Evolutionary conservation across 2,329 filamentous ascomycete genomes (phyloP), one percentile per base, ranked within the genome.

Genomic region (Magnaporthiopsis incrustans): DNA sequence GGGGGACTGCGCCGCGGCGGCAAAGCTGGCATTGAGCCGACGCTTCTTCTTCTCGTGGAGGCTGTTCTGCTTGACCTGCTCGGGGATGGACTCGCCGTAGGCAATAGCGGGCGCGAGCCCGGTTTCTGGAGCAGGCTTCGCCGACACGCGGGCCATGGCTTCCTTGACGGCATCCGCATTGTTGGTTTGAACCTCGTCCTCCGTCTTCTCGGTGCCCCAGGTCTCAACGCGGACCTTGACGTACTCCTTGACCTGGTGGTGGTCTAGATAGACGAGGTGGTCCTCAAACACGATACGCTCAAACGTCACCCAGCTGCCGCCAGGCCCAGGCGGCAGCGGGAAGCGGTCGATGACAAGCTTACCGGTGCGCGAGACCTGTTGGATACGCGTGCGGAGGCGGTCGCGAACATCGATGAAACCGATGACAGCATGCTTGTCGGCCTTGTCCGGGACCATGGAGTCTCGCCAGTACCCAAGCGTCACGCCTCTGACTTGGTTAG

Each of bases 281-380:
- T 80, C 72, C 2, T 82, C 81, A 68, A 88, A 87, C 27, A 85
- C 79, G 35, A 87, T 79, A 26, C 82, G 78, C 65, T 86, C 82
- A 68, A 87, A 87, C 0, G 84, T 87, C 30, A 87, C 84, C 85
- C 85, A 88, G 70, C 84, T 86, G 63, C 83, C 85, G 27, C 85
- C 85, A 1, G 84, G 82, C 0, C 84, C 85, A 2, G 82, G 80
- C 1, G 84, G 85, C 4, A 85, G 69, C 38, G 83, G 75, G 70
- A 78, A 78, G 33, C 78, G 75, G 57, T 76, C 71, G 7, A 78
- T 75, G 33, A 87, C 75, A 2, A 75, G 69, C 14, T 82, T 77
- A 15, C 83, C 83, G 2, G 74, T 70, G 27, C 81, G 78, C 59
- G 80, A 84, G 61, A 76, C 74, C 0, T 77, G 75, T 68, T 85